phyloP scores from a whole-genome alignment of 331 rosid species.

The Spiraea crenata region DNA sequence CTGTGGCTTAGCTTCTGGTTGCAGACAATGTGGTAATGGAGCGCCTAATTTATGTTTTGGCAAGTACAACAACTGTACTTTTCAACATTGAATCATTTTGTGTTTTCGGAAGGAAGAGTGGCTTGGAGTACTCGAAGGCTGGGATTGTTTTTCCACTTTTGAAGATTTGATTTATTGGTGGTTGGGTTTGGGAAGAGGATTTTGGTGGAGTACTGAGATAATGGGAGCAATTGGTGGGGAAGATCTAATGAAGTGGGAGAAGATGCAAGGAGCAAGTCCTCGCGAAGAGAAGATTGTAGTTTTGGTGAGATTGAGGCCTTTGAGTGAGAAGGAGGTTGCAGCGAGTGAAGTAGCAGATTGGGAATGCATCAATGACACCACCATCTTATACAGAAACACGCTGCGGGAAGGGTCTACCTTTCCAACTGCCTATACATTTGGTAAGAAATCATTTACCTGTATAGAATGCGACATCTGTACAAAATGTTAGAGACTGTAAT shows the following conservation, averaged over 20 bases:
- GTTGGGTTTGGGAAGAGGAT: conserved; percentile 28
- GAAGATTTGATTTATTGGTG: conserved; percentile 15
- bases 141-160: conserved; percentile 23
- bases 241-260: conserved; percentile 81
- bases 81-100: conserved; percentile 28
- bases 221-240: conserved; percentile 92
- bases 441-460: conserved; percentile 42
- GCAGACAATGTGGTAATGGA: conserved; percentile 29
- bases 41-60: conserved; percentile 27
- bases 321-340: conserved; percentile 71
- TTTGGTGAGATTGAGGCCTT: conserved; percentile 85
- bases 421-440: conserved; percentile 94
- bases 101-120: conserved; percentile 35
- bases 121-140: conserved; percentile 12
- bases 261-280: conserved; percentile 62
- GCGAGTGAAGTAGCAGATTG: conserved; percentile 81
- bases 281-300: conserved; percentile 97
- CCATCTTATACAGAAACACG: conserved; percentile 82
- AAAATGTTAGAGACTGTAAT: conserved; percentile 13
- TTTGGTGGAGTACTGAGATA: conserved; percentile 30
- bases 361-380: conserved; percentile 96
- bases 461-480: conserved; percentile 1
- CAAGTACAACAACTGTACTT: conserved; percentile 33
- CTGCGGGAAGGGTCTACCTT: conserved; percentile 97
- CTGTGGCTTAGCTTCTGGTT: conserved; percentile 32